These are phyloP conservation scores for Xerocomus amazonicus DNA, from an alignment of 1,284 basidiomycete species.

Conservation along the genomic window DNA sequence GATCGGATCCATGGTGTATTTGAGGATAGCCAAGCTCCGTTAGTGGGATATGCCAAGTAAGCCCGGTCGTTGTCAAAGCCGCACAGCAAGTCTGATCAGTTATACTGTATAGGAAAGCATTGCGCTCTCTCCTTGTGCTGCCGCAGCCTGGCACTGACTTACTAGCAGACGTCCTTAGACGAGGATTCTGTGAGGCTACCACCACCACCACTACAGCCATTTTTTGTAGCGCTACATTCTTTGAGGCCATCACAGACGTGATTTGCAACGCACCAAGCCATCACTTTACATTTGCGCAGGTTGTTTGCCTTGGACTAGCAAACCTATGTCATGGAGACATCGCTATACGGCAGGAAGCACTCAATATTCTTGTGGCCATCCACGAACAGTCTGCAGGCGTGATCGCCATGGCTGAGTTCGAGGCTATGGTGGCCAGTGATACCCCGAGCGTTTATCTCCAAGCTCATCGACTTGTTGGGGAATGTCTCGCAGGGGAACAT, in stretches of 20 bases:
- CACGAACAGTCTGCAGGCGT: conserved; percentile 62
- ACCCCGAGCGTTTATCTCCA: conserved; percentile 78
- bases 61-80: conserved; percentile 18
- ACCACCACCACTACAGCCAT: conserved; percentile 37
- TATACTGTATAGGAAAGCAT: conserved; percentile 58
- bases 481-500: conserved; percentile 79
- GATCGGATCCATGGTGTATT: conserved; percentile 68
- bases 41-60: conserved; percentile 61
- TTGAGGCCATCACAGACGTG: conserved; percentile 78
- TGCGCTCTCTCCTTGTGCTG: conserved; percentile 68
- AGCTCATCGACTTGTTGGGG: conserved; percentile 76
- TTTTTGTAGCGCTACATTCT: conserved; percentile 52
- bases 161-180: conserved; percentile 66
- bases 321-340: conserved; percentile 79
- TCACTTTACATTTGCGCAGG: conserved; percentile 71
- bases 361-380: conserved; percentile 74
- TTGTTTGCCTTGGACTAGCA: conserved; percentile 78
- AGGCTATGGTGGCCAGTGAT: conserved; percentile 73
- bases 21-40: conserved; percentile 50
- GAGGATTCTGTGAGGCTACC: conserved; percentile 64
- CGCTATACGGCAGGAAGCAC: conserved; percentile 71
- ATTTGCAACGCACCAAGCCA: conserved; percentile 57
- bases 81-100: conserved; percentile 11
- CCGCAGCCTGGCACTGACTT: conserved; percentile 61
- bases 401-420: conserved; percentile 65